Conservation (phyloP, 2,329 filamentous ascomycete species). For the Colletotrichum limetticola region DNA sequence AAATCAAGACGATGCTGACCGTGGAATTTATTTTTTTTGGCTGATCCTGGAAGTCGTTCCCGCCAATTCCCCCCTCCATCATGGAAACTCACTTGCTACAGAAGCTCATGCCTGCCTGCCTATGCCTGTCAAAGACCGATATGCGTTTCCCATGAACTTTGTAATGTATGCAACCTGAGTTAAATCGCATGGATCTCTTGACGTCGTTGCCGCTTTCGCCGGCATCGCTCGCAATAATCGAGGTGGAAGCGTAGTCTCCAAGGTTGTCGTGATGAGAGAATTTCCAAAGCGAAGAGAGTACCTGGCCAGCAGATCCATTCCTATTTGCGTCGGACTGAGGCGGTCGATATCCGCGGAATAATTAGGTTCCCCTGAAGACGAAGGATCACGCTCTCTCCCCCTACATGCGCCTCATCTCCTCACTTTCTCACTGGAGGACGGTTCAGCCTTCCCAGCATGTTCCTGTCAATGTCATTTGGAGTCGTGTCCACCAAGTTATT, state of each 20-base stretch:
- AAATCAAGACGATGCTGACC: slow-evolving; percentile 19
- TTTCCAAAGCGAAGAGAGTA: slow-evolving; percentile 14
- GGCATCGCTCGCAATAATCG: not conserved
- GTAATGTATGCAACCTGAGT: slow-evolving; percentile 1
- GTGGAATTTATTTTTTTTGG: not conserved
- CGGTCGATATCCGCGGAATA: slow-evolving; percentile 21
- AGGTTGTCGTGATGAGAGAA: not conserved
- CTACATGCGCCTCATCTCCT: slow-evolving; percentile 12
- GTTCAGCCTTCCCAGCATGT: slow-evolving; percentile 65
- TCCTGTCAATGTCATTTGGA: slow-evolving; percentile 62
- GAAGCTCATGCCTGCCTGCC: not conserved
- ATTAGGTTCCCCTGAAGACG: not conserved
- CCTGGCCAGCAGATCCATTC: slow-evolving; percentile 34
- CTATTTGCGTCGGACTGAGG: not conserved
- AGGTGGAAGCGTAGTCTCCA: slow-evolving; percentile 2
- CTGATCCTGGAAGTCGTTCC: not conserved
- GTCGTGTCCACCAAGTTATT: slow-evolving; percentile 59
- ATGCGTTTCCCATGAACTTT: slow-evolving; percentile 8
- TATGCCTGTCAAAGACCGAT: slow-evolving; percentile 1
- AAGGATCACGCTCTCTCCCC: slow-evolving; percentile 4
- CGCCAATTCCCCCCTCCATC: not conserved
- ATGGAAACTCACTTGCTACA: slow-evolving; percentile 11
- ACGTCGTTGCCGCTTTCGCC: not conserved
- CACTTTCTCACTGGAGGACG: slow-evolving; percentile 38
- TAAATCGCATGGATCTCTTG: slow-evolving; percentile 2